These are phyloP conservation scores for Picochlorum sp. DNA, from an alignment of 139 green algal species.

Conservation along the genomic window DNA sequence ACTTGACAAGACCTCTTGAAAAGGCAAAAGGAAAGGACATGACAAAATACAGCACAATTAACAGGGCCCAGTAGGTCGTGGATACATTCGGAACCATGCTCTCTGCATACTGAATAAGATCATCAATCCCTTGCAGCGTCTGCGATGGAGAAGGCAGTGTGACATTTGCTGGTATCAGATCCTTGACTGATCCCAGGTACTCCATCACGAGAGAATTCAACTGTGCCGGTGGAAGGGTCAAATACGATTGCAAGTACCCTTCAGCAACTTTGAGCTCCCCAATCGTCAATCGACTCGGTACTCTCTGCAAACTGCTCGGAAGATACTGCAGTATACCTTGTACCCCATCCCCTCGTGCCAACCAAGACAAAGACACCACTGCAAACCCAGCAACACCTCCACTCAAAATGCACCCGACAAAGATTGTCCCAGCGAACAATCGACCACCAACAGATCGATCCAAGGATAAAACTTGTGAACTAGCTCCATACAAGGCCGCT, in stretches of 20 bases:
- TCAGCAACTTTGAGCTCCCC: neutral
- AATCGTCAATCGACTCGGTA: neutral
- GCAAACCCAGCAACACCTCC: constrained; percentile 1
- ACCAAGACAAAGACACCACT: constrained; percentile 14
- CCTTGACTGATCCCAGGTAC: neutral
- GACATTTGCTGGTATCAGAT: too few relatives aligned
- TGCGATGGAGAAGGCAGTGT: neutral
- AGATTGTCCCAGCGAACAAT: constrained; percentile 7
- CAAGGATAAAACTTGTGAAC: constrained; percentile 12
- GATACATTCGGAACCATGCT: neutral
- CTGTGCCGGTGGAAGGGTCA: neutral
- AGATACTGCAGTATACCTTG: constrained; percentile 7
- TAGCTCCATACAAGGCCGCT: constrained; percentile 6
- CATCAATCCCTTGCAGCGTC: neutral
- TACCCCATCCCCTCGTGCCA: constrained; percentile 3
- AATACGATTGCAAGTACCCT: neutral
- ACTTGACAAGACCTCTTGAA: neutral
- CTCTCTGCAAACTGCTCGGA: neutral
- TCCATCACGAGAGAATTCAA: neutral
- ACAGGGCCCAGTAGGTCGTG: constrained; percentile 2
- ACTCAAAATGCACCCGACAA: constrained; percentile 9
- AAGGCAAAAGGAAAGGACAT: neutral
- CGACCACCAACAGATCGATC: constrained; percentile 15
- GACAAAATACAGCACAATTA: constrained; percentile 13
- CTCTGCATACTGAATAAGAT: neutral